Conservation (phyloP, 176 grass and related monocot species). For the Echinochloa phyllopogon region DNA sequence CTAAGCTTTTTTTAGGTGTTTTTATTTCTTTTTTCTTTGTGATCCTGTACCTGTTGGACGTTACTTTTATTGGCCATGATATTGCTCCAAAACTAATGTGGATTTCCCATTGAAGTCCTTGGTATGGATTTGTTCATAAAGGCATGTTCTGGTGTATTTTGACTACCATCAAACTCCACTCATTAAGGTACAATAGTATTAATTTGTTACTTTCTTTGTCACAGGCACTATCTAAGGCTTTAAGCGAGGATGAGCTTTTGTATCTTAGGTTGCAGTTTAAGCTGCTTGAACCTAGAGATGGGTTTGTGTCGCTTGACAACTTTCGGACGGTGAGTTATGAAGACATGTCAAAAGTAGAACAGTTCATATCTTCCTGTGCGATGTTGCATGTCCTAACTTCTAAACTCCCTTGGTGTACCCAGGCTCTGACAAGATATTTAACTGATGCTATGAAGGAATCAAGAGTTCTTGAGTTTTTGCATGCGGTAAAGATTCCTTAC, state of each 20-base stretch:
- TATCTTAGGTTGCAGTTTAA: slow-evolving; percentile 90
- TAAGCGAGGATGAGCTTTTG: slow-evolving; percentile 86
- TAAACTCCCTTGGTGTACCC: slow-evolving; percentile 40
- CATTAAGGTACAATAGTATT: slow-evolving; percentile 31
- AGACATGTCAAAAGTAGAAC: slow-evolving; percentile 5
- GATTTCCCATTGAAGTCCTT: background rate
- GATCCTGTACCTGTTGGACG: background rate
- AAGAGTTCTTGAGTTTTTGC: slow-evolving; percentile 73
- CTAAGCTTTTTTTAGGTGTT: slow-evolving; percentile 30
- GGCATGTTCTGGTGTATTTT: slow-evolving; percentile 21
- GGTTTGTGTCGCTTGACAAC: slow-evolving; percentile 72
- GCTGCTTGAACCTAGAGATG: slow-evolving; percentile 88
- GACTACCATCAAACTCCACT: background rate
- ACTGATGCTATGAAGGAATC: slow-evolving; percentile 86
- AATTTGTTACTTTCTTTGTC: slow-evolving; percentile 18
- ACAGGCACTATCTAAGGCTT: slow-evolving; percentile 91
- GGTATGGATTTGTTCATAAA: background rate
- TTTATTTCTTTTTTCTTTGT: slow-evolving; percentile 22
- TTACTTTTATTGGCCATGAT: slow-evolving; percentile 16
- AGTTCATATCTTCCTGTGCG: slow-evolving; percentile 12
- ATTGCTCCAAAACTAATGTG: slow-evolving; percentile 8
- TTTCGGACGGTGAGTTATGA: slow-evolving; percentile 72
- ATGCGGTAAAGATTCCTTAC: slow-evolving; percentile 53
- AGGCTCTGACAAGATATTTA: slow-evolving; percentile 67
- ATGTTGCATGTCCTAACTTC: slow-evolving; percentile 1